Evolutionary conservation across 345 rosid species (phyloP), one percentile per base, ranked within the genome.

Genomic region (Pugionium cornutum): DNA sequence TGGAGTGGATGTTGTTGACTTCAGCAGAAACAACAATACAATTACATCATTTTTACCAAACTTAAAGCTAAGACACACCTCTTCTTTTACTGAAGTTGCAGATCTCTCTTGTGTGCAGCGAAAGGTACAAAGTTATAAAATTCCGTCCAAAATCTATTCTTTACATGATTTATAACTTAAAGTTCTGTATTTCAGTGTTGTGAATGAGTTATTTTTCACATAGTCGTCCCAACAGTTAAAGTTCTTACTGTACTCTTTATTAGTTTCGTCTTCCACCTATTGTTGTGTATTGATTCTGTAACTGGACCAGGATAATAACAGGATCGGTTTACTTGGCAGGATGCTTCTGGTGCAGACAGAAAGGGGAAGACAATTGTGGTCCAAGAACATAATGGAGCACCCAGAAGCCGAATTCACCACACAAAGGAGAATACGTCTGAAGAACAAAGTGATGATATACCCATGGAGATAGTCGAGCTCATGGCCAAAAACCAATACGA

Each of bases 401-500:
- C 57, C 53, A 64, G 61, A 75, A 80, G 77, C 52, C 78, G 68
- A 30, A 41, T 43, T 65, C 66, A 75, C 43, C 78, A 79, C 50
- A 71, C 42, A 73, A 76, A 75, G 61, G 88, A 72, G 68, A 79
- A 66, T 49, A 67, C 57, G 4, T 41, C 79, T 63, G 97, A 72
- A 64, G 76, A 89, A 61, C 86, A 72, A 61, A 83, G 77, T 71
- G 99, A 90, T 81, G 99, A 94, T 69, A 84, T 85, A 66, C 91
- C 97, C 9, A 87, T 89, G 97, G 99, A 89, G 70, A 89, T 95
- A 58, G 98, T 82, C 29, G 98, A 95, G 76, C 90, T 89, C 70
- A 82, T 89, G 91, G 96, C 99, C 66, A 89, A 82, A 78, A 77
- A 83, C 80, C 98, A 89, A 69, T 86, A 84, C 50, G 99, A 89